Conservation (phyloP, 768 basidiomycete genomes). For the Termitomyces sp. region DNA sequence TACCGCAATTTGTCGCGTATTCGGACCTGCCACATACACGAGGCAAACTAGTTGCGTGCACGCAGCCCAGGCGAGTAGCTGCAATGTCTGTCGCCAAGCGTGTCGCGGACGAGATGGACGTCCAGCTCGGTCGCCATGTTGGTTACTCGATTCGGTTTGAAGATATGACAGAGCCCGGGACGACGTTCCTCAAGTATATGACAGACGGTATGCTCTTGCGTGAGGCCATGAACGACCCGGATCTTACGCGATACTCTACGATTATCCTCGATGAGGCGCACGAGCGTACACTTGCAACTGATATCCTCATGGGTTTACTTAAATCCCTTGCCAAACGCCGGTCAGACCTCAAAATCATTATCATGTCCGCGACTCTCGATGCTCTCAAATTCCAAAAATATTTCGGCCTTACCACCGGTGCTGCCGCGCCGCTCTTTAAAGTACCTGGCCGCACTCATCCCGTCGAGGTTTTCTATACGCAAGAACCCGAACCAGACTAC, state of each 20-base stretch:
- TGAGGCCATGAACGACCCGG: slow-evolving; percentile 96
- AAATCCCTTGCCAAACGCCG: slow-evolving; percentile 80
- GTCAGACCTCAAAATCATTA: slow-evolving; percentile 88
- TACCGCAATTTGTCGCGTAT: slow-evolving; percentile 94
- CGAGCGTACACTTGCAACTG: slow-evolving; percentile 95
- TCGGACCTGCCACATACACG: slow-evolving; percentile 88
- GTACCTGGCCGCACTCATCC: slow-evolving; percentile 93
- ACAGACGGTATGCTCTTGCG: slow-evolving; percentile 99
- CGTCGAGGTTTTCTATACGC: slow-evolving; percentile 92
- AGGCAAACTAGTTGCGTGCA: slow-evolving; percentile 92
- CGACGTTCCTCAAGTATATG: slow-evolving; percentile 98
- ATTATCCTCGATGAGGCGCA: slow-evolving; percentile 99
- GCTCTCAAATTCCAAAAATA: slow-evolving; percentile 96
- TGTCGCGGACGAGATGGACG: slow-evolving; percentile 99
- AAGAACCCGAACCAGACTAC: slow-evolving; percentile 91
- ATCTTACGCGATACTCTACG: slow-evolving; percentile 85
- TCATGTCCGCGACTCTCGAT: slow-evolving; percentile 98
- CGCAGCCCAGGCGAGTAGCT: slow-evolving; percentile 93
- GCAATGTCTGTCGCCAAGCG: slow-evolving; percentile 98
- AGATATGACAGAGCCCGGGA: slow-evolving; percentile 86
- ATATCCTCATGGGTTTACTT: slow-evolving; percentile 96
- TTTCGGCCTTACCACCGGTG: slow-evolving; percentile 50
- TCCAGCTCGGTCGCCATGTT: slow-evolving; percentile 89
- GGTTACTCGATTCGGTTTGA: slow-evolving; percentile 99
- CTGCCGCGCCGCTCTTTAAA: slow-evolving; percentile 74